These are phyloP conservation scores for Candida ortonii DNA, from an alignment of 805 yeast species.

Conservation along the genomic window DNA sequence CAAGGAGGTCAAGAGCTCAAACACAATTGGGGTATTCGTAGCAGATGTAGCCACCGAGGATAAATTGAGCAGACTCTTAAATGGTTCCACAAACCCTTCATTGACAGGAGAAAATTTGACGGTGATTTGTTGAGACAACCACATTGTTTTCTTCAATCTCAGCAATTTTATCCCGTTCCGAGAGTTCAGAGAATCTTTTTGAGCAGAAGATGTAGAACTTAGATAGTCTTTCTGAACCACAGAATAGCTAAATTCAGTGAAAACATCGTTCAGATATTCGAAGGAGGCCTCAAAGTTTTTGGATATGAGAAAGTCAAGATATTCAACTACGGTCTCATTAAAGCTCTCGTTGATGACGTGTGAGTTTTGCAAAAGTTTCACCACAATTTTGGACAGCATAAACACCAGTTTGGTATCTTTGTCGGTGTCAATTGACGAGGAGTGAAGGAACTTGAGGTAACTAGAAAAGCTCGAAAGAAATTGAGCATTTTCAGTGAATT, in stretches of 20 bases:
- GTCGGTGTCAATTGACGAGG: constrained; percentile 4
- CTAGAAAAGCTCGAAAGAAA: constrained; percentile 18
- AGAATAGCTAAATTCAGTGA: constrained; percentile 17
- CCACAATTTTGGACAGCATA: constrained; percentile 24
- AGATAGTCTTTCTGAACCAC: constrained; percentile 21
- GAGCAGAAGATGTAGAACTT: constrained; percentile 7
- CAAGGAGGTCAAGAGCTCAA: constrained; percentile 26
- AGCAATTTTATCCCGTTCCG: constrained; percentile 22
- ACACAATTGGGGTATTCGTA: constrained; percentile 29
- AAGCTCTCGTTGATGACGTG: constrained; percentile 16
- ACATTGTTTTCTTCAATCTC: constrained; percentile 29
- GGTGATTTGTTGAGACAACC: constrained; percentile 32
- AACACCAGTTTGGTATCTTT: constrained; percentile 17
- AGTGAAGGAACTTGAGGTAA: constrained; percentile 10
- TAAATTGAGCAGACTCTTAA: constrained; percentile 29
- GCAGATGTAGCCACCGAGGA: constrained; percentile 30
- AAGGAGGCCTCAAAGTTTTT: constrained; percentile 16
- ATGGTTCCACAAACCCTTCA: constrained; percentile 26
- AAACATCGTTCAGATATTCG: constrained; percentile 16
- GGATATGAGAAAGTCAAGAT: constrained; percentile 13
- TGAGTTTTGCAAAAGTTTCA: constrained; percentile 17
- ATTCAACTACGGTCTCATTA: constrained; percentile 16
- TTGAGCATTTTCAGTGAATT: constrained; percentile 8
- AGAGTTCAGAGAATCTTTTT: constrained; percentile 10
- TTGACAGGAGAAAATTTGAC: constrained; percentile 22